Percentiles rank a stretch among this genome's conserved stretches.
Evolutionary conservation across 2,329 filamentous ascomycete genomes (phyloP).

Genomic region (Diaporthe nobilis): DNA sequence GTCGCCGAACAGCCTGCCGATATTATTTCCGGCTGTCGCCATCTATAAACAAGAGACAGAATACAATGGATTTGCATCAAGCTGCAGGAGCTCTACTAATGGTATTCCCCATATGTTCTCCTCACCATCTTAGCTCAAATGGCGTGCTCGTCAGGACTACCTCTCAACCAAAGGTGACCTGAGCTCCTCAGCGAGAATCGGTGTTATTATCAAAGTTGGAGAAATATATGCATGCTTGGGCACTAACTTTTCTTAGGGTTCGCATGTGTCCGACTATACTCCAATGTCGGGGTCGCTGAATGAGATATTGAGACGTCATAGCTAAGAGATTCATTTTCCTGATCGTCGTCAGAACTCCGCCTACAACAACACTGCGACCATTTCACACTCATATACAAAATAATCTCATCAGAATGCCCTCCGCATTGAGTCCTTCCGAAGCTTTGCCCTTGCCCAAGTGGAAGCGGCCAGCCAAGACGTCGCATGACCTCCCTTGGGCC

Average conservation of each 20-base stretch:
- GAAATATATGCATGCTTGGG: not conserved
- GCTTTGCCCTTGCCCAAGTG: constrained; percentile 45
- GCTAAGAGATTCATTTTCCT: not conserved
- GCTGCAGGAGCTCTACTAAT: constrained; percentile 16
- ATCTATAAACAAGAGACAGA: not conserved
- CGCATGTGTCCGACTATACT: not conserved
- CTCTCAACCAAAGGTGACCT: not conserved
- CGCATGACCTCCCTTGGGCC: constrained; percentile 57
- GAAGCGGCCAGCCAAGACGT: constrained; percentile 50
- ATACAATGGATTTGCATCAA: constrained; percentile 29
- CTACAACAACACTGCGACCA: not conserved
- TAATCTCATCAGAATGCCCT: constrained; percentile 27
- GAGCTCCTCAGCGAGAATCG: not conserved
- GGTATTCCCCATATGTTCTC: constrained; percentile 2
- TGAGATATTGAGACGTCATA: not conserved
- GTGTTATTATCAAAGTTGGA: not conserved
- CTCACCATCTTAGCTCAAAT: constrained; percentile 41
- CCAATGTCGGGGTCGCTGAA: not conserved
- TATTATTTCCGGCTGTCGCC: constrained; percentile 2
- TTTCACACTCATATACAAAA: not conserved
- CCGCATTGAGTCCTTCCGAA: constrained; percentile 36
- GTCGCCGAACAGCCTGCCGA: not conserved
- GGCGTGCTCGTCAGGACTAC: constrained; percentile 35
- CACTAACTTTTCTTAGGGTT: not conserved
- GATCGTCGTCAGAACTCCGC: not conserved